Conservation (phyloP, 2,329 filamentous ascomycete genomes). For the Penicillium sp. region DNA sequence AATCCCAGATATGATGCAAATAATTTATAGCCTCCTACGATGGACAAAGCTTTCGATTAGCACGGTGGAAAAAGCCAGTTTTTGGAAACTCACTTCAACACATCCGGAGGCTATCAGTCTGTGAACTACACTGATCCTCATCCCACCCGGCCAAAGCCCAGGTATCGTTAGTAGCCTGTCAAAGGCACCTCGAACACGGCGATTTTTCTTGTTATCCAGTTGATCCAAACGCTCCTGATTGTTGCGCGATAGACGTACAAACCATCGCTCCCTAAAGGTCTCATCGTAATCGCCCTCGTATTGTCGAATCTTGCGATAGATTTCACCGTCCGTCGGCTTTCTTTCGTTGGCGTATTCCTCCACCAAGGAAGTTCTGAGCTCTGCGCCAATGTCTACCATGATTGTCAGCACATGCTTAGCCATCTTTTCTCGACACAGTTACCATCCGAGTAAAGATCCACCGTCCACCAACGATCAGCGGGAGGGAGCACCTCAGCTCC, state of each 20-base stretch:
- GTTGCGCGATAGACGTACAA: slow-evolving; percentile 14
- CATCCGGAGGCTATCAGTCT: slow-evolving; percentile 13
- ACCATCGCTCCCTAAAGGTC: slow-evolving; percentile 15
- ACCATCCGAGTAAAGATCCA: too few species aligned
- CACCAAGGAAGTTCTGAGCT: too few species aligned
- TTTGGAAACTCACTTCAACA: slow-evolving; percentile 11
- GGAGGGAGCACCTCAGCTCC: too few species aligned
- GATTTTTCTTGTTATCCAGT: slow-evolving; percentile 12
- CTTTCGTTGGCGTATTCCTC: too few species aligned
- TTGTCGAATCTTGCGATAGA: too few species aligned
- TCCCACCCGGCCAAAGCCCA: slow-evolving; percentile 27
- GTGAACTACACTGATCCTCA: slow-evolving; percentile 21
- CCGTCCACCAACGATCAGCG: too few species aligned
- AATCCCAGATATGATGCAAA: slow-evolving; percentile 14
- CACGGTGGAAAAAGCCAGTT: neutral
- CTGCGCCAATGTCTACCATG: too few species aligned
- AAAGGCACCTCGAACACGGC: slow-evolving; percentile 26
- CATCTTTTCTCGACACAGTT: too few species aligned
- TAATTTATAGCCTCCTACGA: slow-evolving; percentile 20
- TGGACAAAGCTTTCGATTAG: neutral
- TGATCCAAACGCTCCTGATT: slow-evolving; percentile 14
- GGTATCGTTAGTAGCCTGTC: slow-evolving; percentile 31
- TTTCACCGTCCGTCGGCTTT: too few species aligned
- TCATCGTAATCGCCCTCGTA: slow-evolving; percentile 17
- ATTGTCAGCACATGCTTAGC: too few species aligned